Evolutionary conservation across 2,329 filamentous ascomycete species (phyloP).

Genomic region (Fusarium acutatum): DNA sequence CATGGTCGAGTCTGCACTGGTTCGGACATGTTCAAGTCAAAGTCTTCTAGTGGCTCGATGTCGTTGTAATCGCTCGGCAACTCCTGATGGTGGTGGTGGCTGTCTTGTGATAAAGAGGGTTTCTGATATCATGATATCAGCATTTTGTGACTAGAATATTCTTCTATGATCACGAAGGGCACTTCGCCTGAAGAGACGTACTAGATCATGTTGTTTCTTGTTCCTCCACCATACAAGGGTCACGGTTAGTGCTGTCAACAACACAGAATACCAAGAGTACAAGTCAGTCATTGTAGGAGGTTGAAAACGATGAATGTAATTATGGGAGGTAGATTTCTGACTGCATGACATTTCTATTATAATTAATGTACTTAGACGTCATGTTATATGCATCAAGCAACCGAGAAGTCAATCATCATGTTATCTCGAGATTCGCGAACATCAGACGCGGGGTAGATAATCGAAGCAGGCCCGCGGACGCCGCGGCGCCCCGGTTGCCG

Average conservation of each 20-base stretch:
- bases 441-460: not conserved
- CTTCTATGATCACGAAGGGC: not conserved
- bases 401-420: not conserved
- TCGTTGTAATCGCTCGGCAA: not conserved
- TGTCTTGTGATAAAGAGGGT: not conserved
- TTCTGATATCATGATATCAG: not conserved
- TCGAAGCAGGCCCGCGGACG: not conserved
- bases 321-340: not conserved
- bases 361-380: not conserved
- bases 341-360: rapidly evolving
- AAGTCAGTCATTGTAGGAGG: not conserved
- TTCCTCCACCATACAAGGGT: not conserved
- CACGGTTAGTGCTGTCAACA: not conserved
- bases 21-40: not conserved
- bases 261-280: not conserved
- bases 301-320: rapidly evolving
- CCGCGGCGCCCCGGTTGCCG: not conserved
- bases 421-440: rapidly evolving
- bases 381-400: not conserved
- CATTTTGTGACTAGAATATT: not conserved
- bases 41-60: not conserved
- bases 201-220: not conserved
- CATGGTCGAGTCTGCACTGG: not conserved
- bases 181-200: not conserved
- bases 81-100: not conserved